Base-by-base conservation (phyloP, 2,329 filamentous ascomycete genomes). In the Talaromyces piceae region DNA sequence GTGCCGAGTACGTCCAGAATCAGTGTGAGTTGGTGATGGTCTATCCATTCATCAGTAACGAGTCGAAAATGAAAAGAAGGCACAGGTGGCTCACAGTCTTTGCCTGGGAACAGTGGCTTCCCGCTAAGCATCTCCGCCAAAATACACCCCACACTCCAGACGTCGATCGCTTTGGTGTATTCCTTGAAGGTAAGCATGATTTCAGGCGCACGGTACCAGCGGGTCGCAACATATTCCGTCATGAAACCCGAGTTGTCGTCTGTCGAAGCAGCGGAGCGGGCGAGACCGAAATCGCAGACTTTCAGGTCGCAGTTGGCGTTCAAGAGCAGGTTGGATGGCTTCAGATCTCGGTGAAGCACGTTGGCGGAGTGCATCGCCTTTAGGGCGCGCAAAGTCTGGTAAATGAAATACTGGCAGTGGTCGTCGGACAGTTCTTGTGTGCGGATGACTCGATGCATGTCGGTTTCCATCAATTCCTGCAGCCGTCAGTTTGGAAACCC, bases 111-210 rank as follows among this genome's bases (percentile, higher is more conserved):
- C 43, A 98, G 74, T 16, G 93, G 93, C 79, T 98, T 98, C 60
- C 93, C 93, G 70, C 90, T 97, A 56, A 98, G 77, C 93, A 98
- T 98, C 77, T 98, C 93, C 3, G 93, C 93, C 62, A 98, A 75
- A 62, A 98, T 98, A 66, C 93, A 98, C 52, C 93, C 93, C 47
- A 98, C 93, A 63, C 91, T 96, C 93, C 93, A 98, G 9, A 98
- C 91, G 66, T 98, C 93, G 66, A 98, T 98, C 41, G 93, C 93
- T 74, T 97, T 98, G 63, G 93, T 98, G 76, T 98, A 98, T 74
- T 98, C 93, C 77, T 98, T 97, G 79, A 97, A 98, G 11, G 93
- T 98, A 75, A 98, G 86, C 93, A 98, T 98, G 71, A 98, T 98
- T 70, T 98, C 93, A 3, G 93, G 93, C 5, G 93, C 93, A 72